Evolutionary conservation across 306 rosid species (phyloP).

Genomic region (Prinsepia uniflora): DNA sequence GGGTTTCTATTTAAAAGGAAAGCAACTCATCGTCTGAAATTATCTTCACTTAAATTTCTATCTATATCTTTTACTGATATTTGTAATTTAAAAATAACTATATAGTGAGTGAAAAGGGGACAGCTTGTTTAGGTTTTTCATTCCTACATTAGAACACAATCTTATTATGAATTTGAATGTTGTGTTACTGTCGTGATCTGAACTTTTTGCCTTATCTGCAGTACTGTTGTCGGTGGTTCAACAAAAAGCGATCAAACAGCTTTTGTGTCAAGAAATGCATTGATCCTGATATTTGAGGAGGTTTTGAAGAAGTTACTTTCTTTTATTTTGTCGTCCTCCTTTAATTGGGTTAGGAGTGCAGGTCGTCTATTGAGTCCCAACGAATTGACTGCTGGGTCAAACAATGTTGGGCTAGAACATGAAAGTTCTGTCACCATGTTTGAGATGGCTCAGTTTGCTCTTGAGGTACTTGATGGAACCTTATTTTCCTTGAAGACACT

Average conservation of each 20-base stretch:
- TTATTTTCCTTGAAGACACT: conserved; percentile 60
- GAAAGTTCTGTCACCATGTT: conserved; percentile 39
- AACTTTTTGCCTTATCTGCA: conserved; percentile 37
- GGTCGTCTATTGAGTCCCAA: conserved; percentile 43
- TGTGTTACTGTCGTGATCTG: conserved; percentile 1
- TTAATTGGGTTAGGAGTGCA: conserved; percentile 58
- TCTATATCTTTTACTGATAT: background rate
- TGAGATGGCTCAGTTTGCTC: conserved; percentile 64
- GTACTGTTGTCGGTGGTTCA: conserved; percentile 82
- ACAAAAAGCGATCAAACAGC: conserved; percentile 44
- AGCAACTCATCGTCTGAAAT: conserved; percentile 3
- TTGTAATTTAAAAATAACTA: background rate
- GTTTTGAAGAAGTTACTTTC: conserved; percentile 57
- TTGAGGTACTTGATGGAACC: conserved; percentile 75
- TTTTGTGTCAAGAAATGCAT: conserved; percentile 59
- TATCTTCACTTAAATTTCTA: background rate
- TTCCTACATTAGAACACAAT: background rate
- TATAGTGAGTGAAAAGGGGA: background rate
- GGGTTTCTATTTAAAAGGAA: background rate
- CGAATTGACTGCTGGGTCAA: conserved; percentile 39
- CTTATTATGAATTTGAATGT: conserved; percentile 8
- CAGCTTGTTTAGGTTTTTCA: background rate
- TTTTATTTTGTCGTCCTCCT: conserved; percentile 61
- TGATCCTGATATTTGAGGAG: conserved; percentile 58
- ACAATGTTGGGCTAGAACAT: conserved; percentile 30